Conservation (phyloP, 768 basidiomycete genomes). For the Rubroboletus satanas region DNA sequence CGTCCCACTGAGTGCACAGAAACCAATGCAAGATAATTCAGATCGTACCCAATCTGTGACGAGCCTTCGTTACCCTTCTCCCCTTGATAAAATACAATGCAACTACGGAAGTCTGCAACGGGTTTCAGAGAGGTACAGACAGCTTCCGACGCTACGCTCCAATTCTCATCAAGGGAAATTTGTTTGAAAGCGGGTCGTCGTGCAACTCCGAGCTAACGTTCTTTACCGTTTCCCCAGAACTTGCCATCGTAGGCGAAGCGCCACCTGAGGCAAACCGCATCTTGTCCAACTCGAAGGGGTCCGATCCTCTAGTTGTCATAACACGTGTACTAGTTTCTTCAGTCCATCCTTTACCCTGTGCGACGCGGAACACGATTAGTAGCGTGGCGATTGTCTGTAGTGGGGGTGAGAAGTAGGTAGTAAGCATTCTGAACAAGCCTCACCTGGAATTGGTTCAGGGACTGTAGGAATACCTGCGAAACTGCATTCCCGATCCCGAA, state of each 20-base stretch:
- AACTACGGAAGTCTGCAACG: neutral
- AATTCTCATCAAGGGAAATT: neutral
- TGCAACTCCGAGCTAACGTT: neutral
- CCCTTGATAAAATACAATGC: neutral
- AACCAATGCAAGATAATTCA: no score
- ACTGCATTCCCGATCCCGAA: constrained; percentile 20
- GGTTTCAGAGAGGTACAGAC: neutral
- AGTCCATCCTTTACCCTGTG: constrained; percentile 7
- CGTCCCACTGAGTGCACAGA: no score
- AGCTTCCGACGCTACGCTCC: neutral
- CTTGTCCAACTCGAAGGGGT: neutral
- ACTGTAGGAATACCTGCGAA: constrained; percentile 29
- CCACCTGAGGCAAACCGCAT: constrained; percentile 1
- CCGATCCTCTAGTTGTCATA: neutral
- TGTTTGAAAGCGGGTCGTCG: neutral
- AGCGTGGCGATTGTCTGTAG: constrained; percentile 4
- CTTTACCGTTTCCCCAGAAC: neutral
- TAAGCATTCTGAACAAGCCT: neutral
- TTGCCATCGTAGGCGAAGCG: neutral
- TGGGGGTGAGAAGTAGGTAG: neutral
- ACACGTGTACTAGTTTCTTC: constrained; percentile 1
- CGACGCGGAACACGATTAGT: constrained; percentile 8
- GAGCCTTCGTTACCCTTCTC: no score
- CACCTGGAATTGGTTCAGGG: constrained; percentile 30
- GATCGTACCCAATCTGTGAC: no score